phyloP scores from a whole-genome alignment of 2,329 filamentous ascomycete species.

The Incumbomyces lentus region DNA sequence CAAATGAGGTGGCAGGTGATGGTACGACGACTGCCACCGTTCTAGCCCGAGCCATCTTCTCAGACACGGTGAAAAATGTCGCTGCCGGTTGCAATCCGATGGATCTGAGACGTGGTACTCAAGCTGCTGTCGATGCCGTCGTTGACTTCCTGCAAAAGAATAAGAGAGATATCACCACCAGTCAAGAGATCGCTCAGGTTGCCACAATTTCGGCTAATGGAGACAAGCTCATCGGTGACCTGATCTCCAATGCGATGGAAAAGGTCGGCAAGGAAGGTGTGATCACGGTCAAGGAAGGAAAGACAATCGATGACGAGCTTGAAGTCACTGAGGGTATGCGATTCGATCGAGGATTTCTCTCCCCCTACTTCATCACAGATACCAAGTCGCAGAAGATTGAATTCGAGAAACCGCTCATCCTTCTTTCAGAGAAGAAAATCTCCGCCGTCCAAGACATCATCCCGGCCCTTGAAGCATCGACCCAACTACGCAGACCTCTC shows the following conservation, averaged over 20 bases:
- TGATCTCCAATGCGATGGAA: slow-evolving; percentile 98
- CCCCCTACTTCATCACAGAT: slow-evolving; percentile 99
- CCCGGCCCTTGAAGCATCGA: slow-evolving; percentile 92
- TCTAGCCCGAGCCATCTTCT: slow-evolving; percentile 95
- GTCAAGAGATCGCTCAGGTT: slow-evolving; percentile 92
- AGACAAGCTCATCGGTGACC: slow-evolving; percentile 84
- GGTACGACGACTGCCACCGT: slow-evolving; percentile 97
- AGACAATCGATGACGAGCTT: slow-evolving; percentile 94
- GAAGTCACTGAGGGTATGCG: slow-evolving; percentile 99
- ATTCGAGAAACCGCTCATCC: slow-evolving; percentile 98
- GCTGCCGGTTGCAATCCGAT: slow-evolving; percentile 99
- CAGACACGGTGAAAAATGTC: slow-evolving; percentile 99
- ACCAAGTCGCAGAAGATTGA: slow-evolving; percentile 98
- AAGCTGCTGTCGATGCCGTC: slow-evolving; percentile 89
- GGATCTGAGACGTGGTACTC: slow-evolving; percentile 94
- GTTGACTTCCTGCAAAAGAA: slow-evolving; percentile 90
- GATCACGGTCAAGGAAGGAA: slow-evolving; percentile 99
- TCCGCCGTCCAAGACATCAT: slow-evolving; percentile 98
- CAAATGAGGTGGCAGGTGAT: slow-evolving; percentile 97
- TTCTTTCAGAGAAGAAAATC: slow-evolving; percentile 99
- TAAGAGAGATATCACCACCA: slow-evolving; percentile 97
- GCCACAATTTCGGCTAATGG: slow-evolving; percentile 98
- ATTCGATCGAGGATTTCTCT: slow-evolving; percentile 97
- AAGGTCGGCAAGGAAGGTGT: slow-evolving; percentile 99
- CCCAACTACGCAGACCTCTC: slow-evolving; percentile 85